phyloP scores from a whole-genome alignment of 495 filamentous ascomycete genomes.

The Tuber calosporum region DNA sequence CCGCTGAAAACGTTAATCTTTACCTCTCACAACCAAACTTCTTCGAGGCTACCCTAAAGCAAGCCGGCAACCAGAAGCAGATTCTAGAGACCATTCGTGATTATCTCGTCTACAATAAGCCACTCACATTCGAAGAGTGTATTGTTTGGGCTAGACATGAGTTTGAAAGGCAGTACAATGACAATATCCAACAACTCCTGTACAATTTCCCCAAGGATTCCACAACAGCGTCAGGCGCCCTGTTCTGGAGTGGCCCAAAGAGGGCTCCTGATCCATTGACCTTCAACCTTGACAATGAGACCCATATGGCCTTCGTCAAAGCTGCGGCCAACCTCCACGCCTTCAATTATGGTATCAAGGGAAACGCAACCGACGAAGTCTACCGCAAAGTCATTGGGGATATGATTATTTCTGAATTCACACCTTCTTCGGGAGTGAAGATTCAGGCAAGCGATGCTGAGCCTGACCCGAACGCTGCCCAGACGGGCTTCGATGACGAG shows the following conservation, averaged over 20 bases:
- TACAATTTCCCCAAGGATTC: constrained; percentile 98
- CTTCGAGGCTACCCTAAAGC: constrained; percentile 79
- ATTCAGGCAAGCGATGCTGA: constrained; percentile 96
- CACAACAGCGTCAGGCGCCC: constrained; percentile 73
- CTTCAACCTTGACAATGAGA: constrained; percentile 75
- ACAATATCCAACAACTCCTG: constrained; percentile 90
- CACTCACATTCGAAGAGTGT: constrained; percentile 88
- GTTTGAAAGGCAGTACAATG: constrained; percentile 96
- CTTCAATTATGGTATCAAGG: constrained; percentile 94
- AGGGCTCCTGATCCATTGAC: constrained; percentile 86
- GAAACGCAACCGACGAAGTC: constrained; percentile 60
- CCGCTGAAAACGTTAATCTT: constrained; percentile 88
- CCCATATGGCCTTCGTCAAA: constrained; percentile 78
- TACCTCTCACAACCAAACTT: constrained; percentile 91
- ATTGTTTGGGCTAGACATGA: constrained; percentile 86
- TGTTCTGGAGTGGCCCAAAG: constrained; percentile 98
- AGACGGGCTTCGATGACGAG: constrained; percentile 57
- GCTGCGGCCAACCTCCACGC: constrained; percentile 89
- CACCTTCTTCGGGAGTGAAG: constrained; percentile 82
- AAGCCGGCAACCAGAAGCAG: constrained; percentile 92
- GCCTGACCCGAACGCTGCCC: constrained; percentile 75
- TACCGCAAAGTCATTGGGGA: constrained; percentile 73
- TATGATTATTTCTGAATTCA: constrained; percentile 96
- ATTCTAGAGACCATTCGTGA: constrained; percentile 85
- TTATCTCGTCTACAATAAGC: constrained; percentile 87